Evolutionary conservation across 148 eudicot species (phyloP).

Genomic region (Cornus suecica): DNA sequence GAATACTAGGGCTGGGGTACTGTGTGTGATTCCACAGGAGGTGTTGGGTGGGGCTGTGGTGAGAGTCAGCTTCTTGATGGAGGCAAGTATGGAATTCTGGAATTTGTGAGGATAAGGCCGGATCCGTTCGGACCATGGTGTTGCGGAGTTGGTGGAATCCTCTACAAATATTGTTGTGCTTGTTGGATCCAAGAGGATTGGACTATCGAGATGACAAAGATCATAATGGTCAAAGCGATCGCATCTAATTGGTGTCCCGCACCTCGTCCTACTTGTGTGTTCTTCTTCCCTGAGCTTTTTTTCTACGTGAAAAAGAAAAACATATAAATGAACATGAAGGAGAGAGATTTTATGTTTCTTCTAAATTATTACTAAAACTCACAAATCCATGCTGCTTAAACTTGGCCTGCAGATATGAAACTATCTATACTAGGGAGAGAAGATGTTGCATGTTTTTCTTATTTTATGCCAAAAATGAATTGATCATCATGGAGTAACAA

Average conservation of each 20-base stretch:
- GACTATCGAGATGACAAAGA: slow-evolving; percentile 44
- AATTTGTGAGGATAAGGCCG: slow-evolving; percentile 33
- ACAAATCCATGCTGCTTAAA: too few species aligned
- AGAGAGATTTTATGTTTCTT: too few species aligned
- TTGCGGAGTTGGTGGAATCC: slow-evolving; percentile 28
- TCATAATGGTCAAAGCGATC: slow-evolving; percentile 48
- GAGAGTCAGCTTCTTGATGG: slow-evolving; percentile 26
- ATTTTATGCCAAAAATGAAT: too few species aligned
- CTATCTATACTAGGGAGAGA: too few species aligned
- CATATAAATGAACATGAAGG: too few species aligned
- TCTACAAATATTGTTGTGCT: slow-evolving; percentile 26
- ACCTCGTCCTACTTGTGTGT: slow-evolving; percentile 11
- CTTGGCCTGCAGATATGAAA: too few species aligned
- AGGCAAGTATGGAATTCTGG: too few species aligned
- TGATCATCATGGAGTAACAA: too few species aligned
- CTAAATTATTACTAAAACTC: too few species aligned
- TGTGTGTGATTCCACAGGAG: slow-evolving; percentile 28
- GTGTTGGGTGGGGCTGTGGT: slow-evolving; percentile 27
- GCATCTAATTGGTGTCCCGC: slow-evolving; percentile 33
- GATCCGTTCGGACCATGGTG: slow-evolving; percentile 24
- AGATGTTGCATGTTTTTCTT: too few species aligned
- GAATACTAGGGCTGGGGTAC: slow-evolving; percentile 32
- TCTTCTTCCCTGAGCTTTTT: neutral
- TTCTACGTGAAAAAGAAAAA: neutral
- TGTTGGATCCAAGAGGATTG: slow-evolving; percentile 37